Conservation (phyloP, 1,284 basidiomycete species). For the Apiotrichum domesticum region DNA sequence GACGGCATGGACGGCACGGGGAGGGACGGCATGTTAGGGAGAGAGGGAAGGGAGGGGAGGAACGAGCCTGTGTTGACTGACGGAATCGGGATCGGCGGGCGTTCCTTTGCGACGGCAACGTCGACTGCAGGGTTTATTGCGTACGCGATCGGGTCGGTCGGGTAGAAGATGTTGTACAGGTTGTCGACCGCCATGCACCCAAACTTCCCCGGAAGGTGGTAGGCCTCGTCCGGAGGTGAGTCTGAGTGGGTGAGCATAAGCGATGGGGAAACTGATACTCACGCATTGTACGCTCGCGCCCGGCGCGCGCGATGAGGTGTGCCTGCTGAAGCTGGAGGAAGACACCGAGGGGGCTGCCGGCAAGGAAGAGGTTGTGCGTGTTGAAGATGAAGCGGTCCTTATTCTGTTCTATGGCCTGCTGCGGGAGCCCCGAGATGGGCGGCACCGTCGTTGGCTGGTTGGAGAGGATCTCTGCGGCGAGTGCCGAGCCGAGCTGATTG, state of each 20-base stretch:
- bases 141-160: constrained; percentile 52
- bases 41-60: constrained; percentile 41
- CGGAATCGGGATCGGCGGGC: constrained; percentile 49
- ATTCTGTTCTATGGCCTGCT: constrained; percentile 32
- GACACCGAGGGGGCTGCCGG: constrained; percentile 53
- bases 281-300: constrained; percentile 49
- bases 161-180: constrained; percentile 52
- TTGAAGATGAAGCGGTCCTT: constrained; percentile 50
- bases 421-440: constrained; percentile 43
- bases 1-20: constrained; percentile 26
- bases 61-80: constrained; percentile 40
- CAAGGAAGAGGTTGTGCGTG: constrained; percentile 50
- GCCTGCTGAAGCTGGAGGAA: constrained; percentile 54
- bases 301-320: constrained; percentile 53
- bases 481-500: constrained; percentile 50
- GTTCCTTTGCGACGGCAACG: constrained; percentile 38
- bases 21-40: constrained; percentile 19
- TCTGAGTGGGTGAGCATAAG: constrained; percentile 3
- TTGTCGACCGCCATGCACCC: constrained; percentile 53
- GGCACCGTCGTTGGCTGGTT: constrained; percentile 53
- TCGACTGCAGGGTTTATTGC: constrained; percentile 45
- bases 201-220: constrained; percentile 50
- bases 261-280: constrained; percentile 2
- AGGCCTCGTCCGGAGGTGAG: constrained; percentile 15
- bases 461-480: constrained; percentile 53